Percentiles rank a stretch among this genome's conserved stretches.
phyloP scores from a whole-genome alignment of 176 grass and related monocot genomes.

The Areca catechu region DNA sequence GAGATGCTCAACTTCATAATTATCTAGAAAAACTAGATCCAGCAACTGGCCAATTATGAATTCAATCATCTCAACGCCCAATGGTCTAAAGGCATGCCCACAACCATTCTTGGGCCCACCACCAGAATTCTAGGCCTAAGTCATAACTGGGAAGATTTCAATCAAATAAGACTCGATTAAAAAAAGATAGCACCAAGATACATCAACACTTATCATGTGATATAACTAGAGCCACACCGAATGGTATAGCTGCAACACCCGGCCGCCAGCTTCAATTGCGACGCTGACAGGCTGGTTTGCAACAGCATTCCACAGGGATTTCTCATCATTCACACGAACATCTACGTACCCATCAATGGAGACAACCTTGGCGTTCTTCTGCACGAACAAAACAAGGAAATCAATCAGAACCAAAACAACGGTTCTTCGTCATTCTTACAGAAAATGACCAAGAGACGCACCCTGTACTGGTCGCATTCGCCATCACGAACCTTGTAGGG shows the following conservation, averaged over 20 bases:
- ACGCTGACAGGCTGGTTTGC: constrained; percentile 86
- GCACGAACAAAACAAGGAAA: constrained; percentile 5
- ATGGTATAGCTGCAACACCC: constrained; percentile 64
- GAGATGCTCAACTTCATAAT: too few relatives aligned
- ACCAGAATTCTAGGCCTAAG: too few relatives aligned
- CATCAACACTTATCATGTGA: background rate
- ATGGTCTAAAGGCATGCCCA: too few relatives aligned
- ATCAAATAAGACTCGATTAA: too few relatives aligned
- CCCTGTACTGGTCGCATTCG: constrained; percentile 57
- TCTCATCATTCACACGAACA: constrained; percentile 71
- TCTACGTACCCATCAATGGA: constrained; percentile 76
- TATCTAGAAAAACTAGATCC: too few relatives aligned
- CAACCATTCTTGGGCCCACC: too few relatives aligned
- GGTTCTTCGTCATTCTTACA: too few relatives aligned
- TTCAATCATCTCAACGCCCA: too few relatives aligned
- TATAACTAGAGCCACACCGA: constrained; percentile 33
- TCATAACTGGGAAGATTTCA: too few relatives aligned
- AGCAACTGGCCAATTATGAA: too few relatives aligned
- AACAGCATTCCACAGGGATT: constrained; percentile 64
- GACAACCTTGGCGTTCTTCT: constrained; percentile 79
- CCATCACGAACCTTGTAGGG: constrained; percentile 59
- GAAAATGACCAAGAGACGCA: constrained; percentile 8
- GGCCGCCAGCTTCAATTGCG: constrained; percentile 74
- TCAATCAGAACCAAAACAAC: background rate
- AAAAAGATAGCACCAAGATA: too few relatives aligned